Conservation (phyloP, 106 monocot genomes). For the Vanilla planifolia region DNA sequence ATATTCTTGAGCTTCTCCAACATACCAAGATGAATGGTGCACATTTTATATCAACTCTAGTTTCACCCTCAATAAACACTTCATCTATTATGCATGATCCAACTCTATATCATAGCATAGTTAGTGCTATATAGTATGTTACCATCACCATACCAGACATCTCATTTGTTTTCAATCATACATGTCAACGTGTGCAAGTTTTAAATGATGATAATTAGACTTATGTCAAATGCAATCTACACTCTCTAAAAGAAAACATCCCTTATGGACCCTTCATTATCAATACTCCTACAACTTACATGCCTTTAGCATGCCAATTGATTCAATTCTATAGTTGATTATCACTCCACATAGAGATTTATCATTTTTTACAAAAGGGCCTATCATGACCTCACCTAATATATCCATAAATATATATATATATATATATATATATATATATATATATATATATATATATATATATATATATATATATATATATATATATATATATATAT, state of each 20-base stretch:
- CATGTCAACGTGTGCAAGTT: neutral
- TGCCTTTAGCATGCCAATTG: neutral
- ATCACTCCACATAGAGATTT: neutral
- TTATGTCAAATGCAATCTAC: neutral
- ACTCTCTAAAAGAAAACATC: neutral
- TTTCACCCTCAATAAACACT: neutral
- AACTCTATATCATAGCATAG: neutral
- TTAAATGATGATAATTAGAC: too few relatives aligned
- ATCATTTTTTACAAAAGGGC: neutral
- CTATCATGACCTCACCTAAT: too few relatives aligned
- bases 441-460: too few relatives aligned
- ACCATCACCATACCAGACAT: neutral
- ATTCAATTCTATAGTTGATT: neutral
- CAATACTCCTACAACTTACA: too few relatives aligned
- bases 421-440: too few relatives aligned
- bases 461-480: too few relatives aligned
- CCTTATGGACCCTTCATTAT: neutral
- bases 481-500: too few relatives aligned
- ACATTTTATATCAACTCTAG: neutral
- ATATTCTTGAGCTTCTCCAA: too few relatives aligned
- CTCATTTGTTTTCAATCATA: neutral
- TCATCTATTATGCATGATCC: too few relatives aligned
- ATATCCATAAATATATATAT: too few relatives aligned
- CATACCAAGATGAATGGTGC: neutral
- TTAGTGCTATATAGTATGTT: neutral